Evolutionary conservation across 306 rosid genomes (phyloP).

Genomic region (Malus fusca): DNA sequence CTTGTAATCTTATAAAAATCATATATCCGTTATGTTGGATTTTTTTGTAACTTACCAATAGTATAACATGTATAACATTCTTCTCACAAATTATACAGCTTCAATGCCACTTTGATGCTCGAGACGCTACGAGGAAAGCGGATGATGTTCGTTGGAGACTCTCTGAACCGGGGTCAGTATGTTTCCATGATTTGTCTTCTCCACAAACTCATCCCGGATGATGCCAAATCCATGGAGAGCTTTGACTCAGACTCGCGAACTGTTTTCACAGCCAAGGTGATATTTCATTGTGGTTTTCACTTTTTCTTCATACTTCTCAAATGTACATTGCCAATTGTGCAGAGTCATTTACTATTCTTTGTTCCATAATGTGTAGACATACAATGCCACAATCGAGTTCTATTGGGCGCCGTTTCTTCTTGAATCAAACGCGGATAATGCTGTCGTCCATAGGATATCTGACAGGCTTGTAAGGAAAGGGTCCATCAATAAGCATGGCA

Average conservation of each 20-base stretch:
- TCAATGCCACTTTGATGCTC: constrained; percentile 77
- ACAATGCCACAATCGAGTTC: constrained; percentile 94
- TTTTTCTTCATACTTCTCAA: neutral
- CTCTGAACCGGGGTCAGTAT: constrained; percentile 85
- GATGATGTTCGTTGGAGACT: constrained; percentile 95
- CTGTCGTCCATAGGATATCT: constrained; percentile 61
- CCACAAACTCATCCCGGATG: constrained; percentile 60
- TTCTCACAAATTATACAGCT: constrained; percentile 30
- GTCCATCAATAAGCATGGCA: constrained; percentile 80
- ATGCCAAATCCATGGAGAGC: constrained; percentile 85
- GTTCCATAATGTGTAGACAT: constrained; percentile 33
- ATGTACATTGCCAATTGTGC: neutral
- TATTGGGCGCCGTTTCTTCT: constrained; percentile 98
- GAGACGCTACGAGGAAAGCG: constrained; percentile 83
- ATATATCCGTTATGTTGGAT: neutral
- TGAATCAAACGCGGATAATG: constrained; percentile 79
- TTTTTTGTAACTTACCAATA: neutral
- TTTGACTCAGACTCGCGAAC: constrained; percentile 80
- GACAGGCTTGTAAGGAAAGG: constrained; percentile 84
- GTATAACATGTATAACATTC: neutral
- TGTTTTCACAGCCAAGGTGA: constrained; percentile 81
- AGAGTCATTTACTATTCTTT: neutral
- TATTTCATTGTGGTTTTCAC: neutral
- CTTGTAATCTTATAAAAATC: neutral
- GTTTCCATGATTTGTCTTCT: constrained; percentile 89